Percentiles rank a stretch among this genome's conserved stretches.
These are phyloP conservation scores for Hygrocybe coccinea DNA, from an alignment of 768 basidiomycete genomes.

Conservation along the genomic window DNA sequence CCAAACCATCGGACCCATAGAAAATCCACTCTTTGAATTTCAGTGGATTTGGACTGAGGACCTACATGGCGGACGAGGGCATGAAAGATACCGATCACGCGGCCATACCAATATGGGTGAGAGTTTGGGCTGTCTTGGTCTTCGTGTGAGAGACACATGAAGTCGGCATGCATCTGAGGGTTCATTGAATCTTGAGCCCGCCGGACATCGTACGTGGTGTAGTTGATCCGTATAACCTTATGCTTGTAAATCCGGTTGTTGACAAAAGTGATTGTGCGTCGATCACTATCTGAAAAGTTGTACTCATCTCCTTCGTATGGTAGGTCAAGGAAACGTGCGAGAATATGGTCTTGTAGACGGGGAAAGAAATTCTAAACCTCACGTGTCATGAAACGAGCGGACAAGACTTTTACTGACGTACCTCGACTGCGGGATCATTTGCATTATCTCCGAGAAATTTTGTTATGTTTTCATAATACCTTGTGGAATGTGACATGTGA, in stretches of 20 bases:
- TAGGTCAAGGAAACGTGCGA: conserved; percentile 18
- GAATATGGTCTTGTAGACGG: conserved; percentile 26
- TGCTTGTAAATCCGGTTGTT: conserved; percentile 28
- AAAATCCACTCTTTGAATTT: background rate
- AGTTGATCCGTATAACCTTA: conserved; percentile 26
- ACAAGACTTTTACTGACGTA: conserved; percentile 9
- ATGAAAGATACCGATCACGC: conserved; percentile 9
- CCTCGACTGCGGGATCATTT: conserved; percentile 16
- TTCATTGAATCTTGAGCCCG: conserved; percentile 36
- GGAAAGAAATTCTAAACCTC: conserved; percentile 23
- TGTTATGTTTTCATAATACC: conserved; percentile 23
- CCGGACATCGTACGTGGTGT: conserved; percentile 27
- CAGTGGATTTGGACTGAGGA: background rate
- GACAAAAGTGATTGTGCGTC: conserved; percentile 10
- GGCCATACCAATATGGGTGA: conserved; percentile 21
- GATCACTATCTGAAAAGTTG: conserved; percentile 13
- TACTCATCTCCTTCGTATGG: conserved; percentile 15
- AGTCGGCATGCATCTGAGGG: conserved; percentile 12
- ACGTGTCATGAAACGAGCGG: conserved; percentile 9
- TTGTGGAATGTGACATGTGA: conserved; percentile 19
- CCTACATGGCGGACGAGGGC: conserved; percentile 3
- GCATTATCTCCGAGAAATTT: background rate
- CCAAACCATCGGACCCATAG: background rate
- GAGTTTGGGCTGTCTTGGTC: conserved; percentile 2
- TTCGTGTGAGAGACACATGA: conserved; percentile 9